Evolutionary conservation across 2,329 filamentous ascomycete genomes (phyloP), one percentile per base, ranked within the genome.

Genomic region (Fusarium odoratissimum): DNA sequence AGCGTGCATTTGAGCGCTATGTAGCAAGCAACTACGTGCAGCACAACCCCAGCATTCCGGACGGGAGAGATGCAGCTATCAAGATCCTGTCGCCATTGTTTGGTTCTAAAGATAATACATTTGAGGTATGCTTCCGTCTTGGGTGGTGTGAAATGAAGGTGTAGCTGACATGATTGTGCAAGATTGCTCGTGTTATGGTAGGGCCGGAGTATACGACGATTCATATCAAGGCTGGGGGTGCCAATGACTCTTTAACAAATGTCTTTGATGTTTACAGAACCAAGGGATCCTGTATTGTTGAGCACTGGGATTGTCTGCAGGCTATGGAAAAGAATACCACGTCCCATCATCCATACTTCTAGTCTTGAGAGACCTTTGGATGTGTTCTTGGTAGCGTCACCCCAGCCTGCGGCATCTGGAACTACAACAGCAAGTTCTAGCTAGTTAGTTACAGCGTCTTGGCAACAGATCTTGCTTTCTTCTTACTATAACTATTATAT

Each of bases 1-100:
- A 41, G 28, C 23, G 9, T n/a, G 51, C 51, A 11, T 41, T 55
- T 23, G 9, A 55, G 6, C 25, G 21, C 12, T 55, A 55, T 23
- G 28, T 55, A 6, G 51, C 51, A 23, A 55, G 37, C 19, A 55
- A 55, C 33, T 55, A 55, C 37, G 37, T 55, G 5, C 51, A 55
- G 37, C 51, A 55, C 21, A 55, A 41, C 28, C 51, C 51, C 5
- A 19, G 23, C 31, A 51, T 51, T 13, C 31, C 48, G 10, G 48
- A 51, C 19, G 33, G 48, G 4, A 51, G 23, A 28, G 48, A 37
- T 19, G 33, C 17, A 19, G 48, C 48, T 21, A 4, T 35, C 4
- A 28, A 51, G n/a, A 19, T 25, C 7, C 48, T 51, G 7, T 19
- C 16, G 6, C 48, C 48, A 28, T 35, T 51, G 2, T 51, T 51